Evolutionary conservation across 2,329 filamentous ascomycete species (phyloP), one percentile per base, ranked within the genome.

Genomic region (Aspergillus floridensis): DNA sequence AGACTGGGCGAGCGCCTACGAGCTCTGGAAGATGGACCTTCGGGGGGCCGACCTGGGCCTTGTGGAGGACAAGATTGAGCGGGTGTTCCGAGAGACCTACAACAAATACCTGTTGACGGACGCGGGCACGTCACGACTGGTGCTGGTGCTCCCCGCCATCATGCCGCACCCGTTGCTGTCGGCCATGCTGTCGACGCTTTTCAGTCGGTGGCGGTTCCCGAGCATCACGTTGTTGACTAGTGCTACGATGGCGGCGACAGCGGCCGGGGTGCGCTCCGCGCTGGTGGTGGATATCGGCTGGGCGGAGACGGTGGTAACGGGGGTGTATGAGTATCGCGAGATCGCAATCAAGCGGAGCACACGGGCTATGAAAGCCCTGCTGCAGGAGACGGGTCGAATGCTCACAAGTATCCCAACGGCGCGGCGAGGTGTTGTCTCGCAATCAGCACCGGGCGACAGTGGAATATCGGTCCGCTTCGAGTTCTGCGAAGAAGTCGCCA

Each of bases 281-380:
- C 75, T 99, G 47, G 86, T 98, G 0, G 82, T 99, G 41, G 92
- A 99, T 70, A 83, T 99, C 61, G 95, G 93, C 48, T 99, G 95
- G 95, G 84, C 87, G 47, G 95, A 98, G 75, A 96, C 93, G 0
- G 84, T 88, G 0, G 85, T 96, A 22, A 96, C 92, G 0, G 90
- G 88, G 5, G 83, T 98, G 6, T 98, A 93, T 71, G 95, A 99
- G 76, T 96, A 92, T 73, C 88, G 91, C 56, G 92, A 96, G 72
- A 86, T 96, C 1, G 81, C 83, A 16, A 86, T 86, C 56, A 85
- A 82, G 58, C 84, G 91, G 56, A 93, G 86, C 44, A 81, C 91
- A 14, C 83, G 95, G 64, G 92, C 86, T 35, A 92, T 89, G 60
- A 93, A 88, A 69, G 74, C 84, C 59, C 78, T 98, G 21, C 84